These are phyloP conservation scores for Fusarium burgessii DNA, from an alignment of 2,329 filamentous ascomycete genomes.

Conservation along the genomic window DNA sequence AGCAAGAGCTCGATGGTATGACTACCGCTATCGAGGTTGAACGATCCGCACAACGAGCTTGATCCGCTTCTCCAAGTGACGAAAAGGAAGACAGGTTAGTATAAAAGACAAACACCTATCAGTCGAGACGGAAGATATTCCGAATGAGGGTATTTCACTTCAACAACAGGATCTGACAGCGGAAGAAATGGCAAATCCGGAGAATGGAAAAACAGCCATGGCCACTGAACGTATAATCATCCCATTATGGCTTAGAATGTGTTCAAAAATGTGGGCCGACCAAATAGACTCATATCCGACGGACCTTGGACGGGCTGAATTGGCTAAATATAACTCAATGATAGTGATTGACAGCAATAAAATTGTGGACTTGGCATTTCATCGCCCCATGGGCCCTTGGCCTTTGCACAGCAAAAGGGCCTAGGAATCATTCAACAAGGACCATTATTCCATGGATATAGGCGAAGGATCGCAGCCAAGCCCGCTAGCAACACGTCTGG, in stretches of 20 bases:
- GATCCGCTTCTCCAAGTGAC: rapidly evolving
- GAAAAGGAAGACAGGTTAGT: rapidly evolving
- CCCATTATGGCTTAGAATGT: rapidly evolving
- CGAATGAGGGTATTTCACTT: too few species aligned
- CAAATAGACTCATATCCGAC: background rate
- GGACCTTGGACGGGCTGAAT: background rate
- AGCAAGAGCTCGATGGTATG: background rate
- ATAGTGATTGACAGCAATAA: background rate
- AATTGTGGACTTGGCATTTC: background rate
- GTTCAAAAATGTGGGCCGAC: rapidly evolving
- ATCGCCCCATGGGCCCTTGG: background rate
- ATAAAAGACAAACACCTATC: background rate
- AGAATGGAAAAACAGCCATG: rapidly evolving
- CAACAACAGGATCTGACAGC: background rate
- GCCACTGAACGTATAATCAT: too few species aligned
- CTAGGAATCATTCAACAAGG: background rate
- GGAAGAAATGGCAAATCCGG: too few species aligned
- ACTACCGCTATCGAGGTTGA: slow-evolving; percentile 11
- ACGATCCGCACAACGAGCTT: background rate
- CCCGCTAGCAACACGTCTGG: background rate
- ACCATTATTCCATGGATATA: background rate
- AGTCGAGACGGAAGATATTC: too few species aligned
- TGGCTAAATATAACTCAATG: background rate
- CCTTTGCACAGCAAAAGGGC: background rate
- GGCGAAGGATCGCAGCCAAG: background rate